These are phyloP conservation scores for Orbilia quercus DNA, from an alignment of 2,329 filamentous ascomycete genomes.

Conservation along the genomic window DNA sequence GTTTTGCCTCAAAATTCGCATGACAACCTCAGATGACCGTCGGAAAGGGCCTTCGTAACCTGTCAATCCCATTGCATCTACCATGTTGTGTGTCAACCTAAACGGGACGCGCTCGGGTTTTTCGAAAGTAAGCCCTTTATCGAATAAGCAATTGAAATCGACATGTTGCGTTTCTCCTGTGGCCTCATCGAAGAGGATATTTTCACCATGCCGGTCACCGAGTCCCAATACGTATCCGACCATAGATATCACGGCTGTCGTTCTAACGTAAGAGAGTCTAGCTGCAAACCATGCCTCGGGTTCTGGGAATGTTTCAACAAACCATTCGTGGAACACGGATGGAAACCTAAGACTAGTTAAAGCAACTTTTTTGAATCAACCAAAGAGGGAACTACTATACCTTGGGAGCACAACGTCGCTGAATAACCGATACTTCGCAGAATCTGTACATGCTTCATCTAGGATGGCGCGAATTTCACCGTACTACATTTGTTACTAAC, in stretches of 20 bases:
- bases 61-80: constrained; percentile 94
- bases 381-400: constrained; percentile 59
- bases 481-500: constrained; percentile 54
- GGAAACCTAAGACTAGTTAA: constrained; percentile 75
- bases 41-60: constrained; percentile 92
- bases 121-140: constrained; percentile 94
- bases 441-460: constrained; percentile 73
- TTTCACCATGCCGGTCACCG: constrained; percentile 95
- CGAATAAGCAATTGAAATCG: constrained; percentile 99
- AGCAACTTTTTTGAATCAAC: neutral
- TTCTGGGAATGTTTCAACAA: constrained; percentile 92
- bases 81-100: constrained; percentile 97
- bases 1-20: constrained; percentile 84
- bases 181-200: constrained; percentile 92
- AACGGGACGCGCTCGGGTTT: constrained; percentile 96
- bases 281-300: constrained; percentile 92
- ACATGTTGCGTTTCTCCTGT: constrained; percentile 96
- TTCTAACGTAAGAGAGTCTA: constrained; percentile 87
- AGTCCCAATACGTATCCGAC: constrained; percentile 92
- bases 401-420: constrained; percentile 71
- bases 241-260: constrained; percentile 99
- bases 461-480: constrained; percentile 65
- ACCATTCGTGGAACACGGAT: constrained; percentile 90
- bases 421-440: constrained; percentile 76
- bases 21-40: constrained; percentile 87